These are phyloP conservation scores for Mortierella claussenii DNA, from an alignment of 192 early-diverging fungal genomes.

Conservation along the genomic window DNA sequence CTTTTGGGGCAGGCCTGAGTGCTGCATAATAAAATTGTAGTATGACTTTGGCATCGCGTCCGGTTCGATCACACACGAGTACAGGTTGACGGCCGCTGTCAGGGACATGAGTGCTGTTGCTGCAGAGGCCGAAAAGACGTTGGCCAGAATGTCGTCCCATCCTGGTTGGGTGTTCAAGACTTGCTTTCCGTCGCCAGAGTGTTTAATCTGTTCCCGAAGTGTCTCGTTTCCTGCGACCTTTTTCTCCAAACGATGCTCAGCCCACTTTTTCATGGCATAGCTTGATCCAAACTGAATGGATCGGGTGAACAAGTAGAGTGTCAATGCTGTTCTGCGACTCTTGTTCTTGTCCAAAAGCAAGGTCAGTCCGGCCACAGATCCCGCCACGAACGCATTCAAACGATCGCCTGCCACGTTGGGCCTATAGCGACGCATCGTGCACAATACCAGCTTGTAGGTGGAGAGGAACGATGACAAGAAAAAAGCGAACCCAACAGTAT, in stretches of 20 bases:
- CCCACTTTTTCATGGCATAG: conserved; percentile 72
- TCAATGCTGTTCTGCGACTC: conserved; percentile 68
- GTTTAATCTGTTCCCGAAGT: conserved; percentile 9
- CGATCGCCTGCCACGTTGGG: conserved; percentile 58
- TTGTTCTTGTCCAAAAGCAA: conserved; percentile 69
- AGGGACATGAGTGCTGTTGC: conserved; percentile 61
- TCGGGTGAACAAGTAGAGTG: conserved; percentile 72
- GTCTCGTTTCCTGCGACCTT: conserved; percentile 16
- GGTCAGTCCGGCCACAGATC: conserved; percentile 68
- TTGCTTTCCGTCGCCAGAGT: conserved; percentile 5
- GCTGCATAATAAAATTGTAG: conserved; percentile 62
- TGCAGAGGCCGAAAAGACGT: conserved; percentile 47
- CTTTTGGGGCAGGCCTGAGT: conserved; percentile 55
- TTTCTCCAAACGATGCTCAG: conserved; percentile 39
- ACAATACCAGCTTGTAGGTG: conserved; percentile 71
- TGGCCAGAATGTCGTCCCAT: conserved; percentile 62
- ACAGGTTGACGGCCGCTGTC: conserved; percentile 60
- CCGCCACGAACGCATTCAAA: conserved; percentile 71
- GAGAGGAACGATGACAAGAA: conserved; percentile 73
- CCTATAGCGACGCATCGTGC: conserved; percentile 63
- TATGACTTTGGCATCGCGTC: conserved; percentile 71
- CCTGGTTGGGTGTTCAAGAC: conserved; percentile 24
- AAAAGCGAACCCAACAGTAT: conserved; percentile 72
- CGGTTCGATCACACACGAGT: conserved; percentile 62
- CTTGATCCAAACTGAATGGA: conserved; percentile 71